phyloP scores from a whole-genome alignment of 257 asterid genomes.

The Plantago major region DNA sequence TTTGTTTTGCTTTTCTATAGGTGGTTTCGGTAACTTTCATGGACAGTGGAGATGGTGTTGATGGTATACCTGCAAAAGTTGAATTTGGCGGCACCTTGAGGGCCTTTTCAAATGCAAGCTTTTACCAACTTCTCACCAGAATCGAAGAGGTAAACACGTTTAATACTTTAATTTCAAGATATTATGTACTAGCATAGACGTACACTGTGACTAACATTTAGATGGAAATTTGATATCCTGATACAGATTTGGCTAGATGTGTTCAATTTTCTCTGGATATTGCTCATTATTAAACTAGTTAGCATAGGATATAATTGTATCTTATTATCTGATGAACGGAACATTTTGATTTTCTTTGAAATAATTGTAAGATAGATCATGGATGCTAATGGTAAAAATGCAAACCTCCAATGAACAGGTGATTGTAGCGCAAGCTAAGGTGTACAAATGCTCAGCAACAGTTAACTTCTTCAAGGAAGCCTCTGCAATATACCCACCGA shows the following conservation, averaged over 20 bases:
- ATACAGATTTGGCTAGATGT: too few species aligned
- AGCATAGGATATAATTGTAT: too few species aligned
- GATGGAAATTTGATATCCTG: too few species aligned
- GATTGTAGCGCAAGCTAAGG: slow-evolving; percentile 63
- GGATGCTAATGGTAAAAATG: too few species aligned
- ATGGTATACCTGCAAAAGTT: slow-evolving; percentile 33
- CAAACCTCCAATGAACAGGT: slow-evolving; percentile 38
- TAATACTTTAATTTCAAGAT: background rate
- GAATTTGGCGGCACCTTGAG: slow-evolving; percentile 77
- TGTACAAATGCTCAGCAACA: slow-evolving; percentile 68
- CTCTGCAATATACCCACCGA: slow-evolving; percentile 70
- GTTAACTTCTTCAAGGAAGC: slow-evolving; percentile 71
- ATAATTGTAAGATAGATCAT: too few species aligned
- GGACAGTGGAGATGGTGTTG: slow-evolving; percentile 48
- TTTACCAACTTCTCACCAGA: slow-evolving; percentile 55
- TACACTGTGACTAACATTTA: too few species aligned
- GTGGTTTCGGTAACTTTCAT: slow-evolving; percentile 83
- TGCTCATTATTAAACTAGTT: too few species aligned
- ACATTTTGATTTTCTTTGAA: too few species aligned
- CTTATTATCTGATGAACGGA: too few species aligned
- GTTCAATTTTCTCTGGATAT: too few species aligned
- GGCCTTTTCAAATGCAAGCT: slow-evolving; percentile 67
- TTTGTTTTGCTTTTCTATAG: slow-evolving; percentile 20
- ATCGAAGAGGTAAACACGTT: slow-evolving; percentile 64
- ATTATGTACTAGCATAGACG: background rate